Evolutionary conservation across 768 basidiomycete species (phyloP).

Genomic region (Hygrophoropsis aurantiaca): DNA sequence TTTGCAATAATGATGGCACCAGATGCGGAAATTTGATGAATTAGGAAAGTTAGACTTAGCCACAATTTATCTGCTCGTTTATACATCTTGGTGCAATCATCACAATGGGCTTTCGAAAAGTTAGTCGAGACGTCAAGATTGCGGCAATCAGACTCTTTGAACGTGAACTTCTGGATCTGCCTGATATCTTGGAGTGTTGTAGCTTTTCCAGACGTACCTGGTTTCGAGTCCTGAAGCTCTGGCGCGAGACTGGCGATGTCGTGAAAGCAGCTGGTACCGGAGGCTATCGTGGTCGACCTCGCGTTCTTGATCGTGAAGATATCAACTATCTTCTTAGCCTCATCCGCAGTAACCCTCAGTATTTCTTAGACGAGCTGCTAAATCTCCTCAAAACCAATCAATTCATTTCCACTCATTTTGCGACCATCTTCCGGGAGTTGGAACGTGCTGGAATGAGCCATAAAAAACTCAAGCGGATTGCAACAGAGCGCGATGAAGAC

Average conservation of each 20-base stretch:
- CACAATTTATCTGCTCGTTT: too few relatives aligned
- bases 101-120: constrained; percentile 1
- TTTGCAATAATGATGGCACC: too few relatives aligned
- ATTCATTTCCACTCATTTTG: constrained; percentile 34
- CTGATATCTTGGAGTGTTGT: constrained; percentile 21
- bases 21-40: too few relatives aligned
- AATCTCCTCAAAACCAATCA: constrained; percentile 1
- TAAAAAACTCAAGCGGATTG: constrained; percentile 34
- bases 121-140: neutral
- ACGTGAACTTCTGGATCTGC: constrained; percentile 11
- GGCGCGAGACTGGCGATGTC: constrained; percentile 11
- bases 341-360: constrained; percentile 24
- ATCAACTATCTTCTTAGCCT: constrained; percentile 23
- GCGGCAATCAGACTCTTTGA: neutral
- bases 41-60: too few relatives aligned
- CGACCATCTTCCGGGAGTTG: constrained; percentile 31
- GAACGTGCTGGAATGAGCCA: constrained; percentile 19
- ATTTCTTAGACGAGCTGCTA: constrained; percentile 34
- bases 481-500: constrained; percentile 28
- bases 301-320: constrained; percentile 10
- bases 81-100: too few relatives aligned
- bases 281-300: neutral
- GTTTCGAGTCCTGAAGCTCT: constrained; percentile 17
- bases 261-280: neutral
- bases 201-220: constrained; percentile 21